Conservation (phyloP, 2,329 filamentous ascomycete genomes). For the Ophiocordyceps camponoti-leonardi region DNA sequence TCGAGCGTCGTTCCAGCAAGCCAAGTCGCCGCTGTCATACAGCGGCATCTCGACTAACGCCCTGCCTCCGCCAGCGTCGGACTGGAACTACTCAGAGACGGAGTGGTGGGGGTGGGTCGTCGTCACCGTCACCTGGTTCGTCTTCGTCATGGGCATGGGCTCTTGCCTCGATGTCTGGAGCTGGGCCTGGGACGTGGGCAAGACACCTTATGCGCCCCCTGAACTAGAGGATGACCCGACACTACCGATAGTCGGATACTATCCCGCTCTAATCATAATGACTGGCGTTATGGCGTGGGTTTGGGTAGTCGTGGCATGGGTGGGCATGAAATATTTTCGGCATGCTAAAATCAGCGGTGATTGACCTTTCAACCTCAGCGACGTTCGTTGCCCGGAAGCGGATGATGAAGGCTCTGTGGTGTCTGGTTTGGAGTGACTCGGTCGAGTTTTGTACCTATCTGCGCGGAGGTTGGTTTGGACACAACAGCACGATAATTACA, state of each 20-base stretch:
- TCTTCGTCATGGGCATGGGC: constrained; percentile 94
- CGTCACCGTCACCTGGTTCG: constrained; percentile 76
- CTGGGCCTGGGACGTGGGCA: constrained; percentile 98
- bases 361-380: constrained; percentile 14
- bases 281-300: constrained; percentile 97
- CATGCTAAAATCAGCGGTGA: constrained; percentile 76
- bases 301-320: constrained; percentile 94
- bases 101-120: constrained; percentile 98
- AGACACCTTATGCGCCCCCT: constrained; percentile 86
- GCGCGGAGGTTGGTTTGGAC: too few species aligned
- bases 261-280: constrained; percentile 82
- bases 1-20: constrained; percentile 30
- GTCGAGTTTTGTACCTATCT: too few species aligned
- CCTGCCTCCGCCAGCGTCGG: constrained; percentile 28
- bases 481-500: too few species aligned
- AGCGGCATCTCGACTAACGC: constrained; percentile 32
- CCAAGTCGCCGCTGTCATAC: constrained; percentile 44
- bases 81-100: constrained; percentile 87
- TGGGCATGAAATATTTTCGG: constrained; percentile 98
- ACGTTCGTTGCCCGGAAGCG: too few species aligned
- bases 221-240: constrained; percentile 92
- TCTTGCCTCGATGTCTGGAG: constrained; percentile 90
- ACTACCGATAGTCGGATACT: constrained; percentile 90
- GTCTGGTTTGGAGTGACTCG: too few species aligned
- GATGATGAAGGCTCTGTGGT: too few species aligned